Evolutionary conservation across 208 protist species (phyloP).

Genomic region (Herpetomonas tarakana): DNA sequence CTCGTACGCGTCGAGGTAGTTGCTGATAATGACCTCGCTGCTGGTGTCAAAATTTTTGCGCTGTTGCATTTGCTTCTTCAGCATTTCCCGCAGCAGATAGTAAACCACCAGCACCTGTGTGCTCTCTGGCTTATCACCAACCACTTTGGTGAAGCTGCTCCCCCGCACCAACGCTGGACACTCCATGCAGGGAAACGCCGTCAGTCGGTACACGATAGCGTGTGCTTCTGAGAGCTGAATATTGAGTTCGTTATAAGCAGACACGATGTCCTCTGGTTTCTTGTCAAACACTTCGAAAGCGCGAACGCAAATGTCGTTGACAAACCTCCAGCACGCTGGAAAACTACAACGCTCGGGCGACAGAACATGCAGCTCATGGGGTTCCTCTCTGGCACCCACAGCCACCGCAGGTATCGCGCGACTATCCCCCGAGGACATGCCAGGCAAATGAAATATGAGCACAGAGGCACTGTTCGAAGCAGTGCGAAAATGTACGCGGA

Average conservation of each 20-base stretch:
- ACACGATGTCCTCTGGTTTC: slow-evolving; percentile 19
- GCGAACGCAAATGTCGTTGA: slow-evolving; percentile 8
- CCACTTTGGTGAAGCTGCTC: slow-evolving; percentile 36
- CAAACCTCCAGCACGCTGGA: slow-evolving; percentile 3
- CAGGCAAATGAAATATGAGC: too few relatives aligned
- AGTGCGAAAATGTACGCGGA: too few relatives aligned
- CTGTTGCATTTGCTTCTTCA: slow-evolving; percentile 52
- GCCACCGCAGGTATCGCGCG: too few relatives aligned
- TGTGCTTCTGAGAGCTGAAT: slow-evolving; percentile 37
- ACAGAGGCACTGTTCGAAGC: too few relatives aligned
- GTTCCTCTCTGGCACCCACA: too few relatives aligned
- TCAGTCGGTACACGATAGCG: slow-evolving; percentile 49
- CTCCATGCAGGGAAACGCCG: slow-evolving; percentile 51
- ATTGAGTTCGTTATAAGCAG: slow-evolving; percentile 42
- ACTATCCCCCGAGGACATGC: too few relatives aligned
- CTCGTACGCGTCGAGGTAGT: slow-evolving; percentile 61
- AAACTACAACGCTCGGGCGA: too few relatives aligned
- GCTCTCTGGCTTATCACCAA: slow-evolving; percentile 50
- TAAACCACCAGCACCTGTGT: slow-evolving; percentile 83
- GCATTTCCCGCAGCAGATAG: slow-evolving; percentile 67
- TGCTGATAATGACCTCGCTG: slow-evolving; percentile 26
- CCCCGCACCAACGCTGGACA: slow-evolving; percentile 65
- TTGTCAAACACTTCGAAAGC: slow-evolving; percentile 18
- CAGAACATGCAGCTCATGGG: too few relatives aligned
- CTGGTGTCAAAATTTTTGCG: slow-evolving; percentile 28